Conservation (phyloP, 179 eudicot species). For the Pouteria campechiana region DNA sequence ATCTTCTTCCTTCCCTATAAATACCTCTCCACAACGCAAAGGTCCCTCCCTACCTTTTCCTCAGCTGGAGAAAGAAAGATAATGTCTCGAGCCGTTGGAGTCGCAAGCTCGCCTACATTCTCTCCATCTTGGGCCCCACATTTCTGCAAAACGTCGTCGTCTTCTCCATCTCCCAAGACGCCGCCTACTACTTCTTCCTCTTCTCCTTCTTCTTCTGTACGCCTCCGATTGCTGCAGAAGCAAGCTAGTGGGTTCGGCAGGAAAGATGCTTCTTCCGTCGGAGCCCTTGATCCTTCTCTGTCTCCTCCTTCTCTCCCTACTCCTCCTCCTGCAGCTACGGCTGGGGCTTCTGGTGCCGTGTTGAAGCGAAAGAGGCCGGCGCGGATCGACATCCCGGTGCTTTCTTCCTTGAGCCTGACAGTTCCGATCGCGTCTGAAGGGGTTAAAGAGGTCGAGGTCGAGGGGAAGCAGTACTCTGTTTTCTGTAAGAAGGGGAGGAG, state of each 20-base stretch:
- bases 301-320: too few relatives aligned
- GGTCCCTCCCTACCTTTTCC: background rate
- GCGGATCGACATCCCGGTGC: slow-evolving; percentile 29
- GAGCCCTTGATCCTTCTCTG: too few relatives aligned
- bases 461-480: slow-evolving; percentile 39
- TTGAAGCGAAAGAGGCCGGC: slow-evolving; percentile 51
- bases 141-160: slow-evolving; percentile 7
- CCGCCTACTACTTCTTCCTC: slow-evolving; percentile 1
- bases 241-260: slow-evolving; percentile 7
- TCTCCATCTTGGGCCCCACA: slow-evolving; percentile 19
- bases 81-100: slow-evolving; percentile 20
- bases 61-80: too few relatives aligned
- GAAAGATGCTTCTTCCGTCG: too few relatives aligned
- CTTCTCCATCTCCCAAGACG: background rate
- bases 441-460: slow-evolving; percentile 28
- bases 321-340: slow-evolving; percentile 1
- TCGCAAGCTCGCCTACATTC: slow-evolving; percentile 25
- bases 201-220: slow-evolving; percentile 3
- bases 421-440: slow-evolving; percentile 5
- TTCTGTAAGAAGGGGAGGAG: slow-evolving; percentile 45
- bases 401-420: slow-evolving; percentile 4
- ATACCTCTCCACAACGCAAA: background rate
- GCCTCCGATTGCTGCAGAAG: background rate
- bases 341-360: slow-evolving; percentile 5
- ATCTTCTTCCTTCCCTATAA: too few relatives aligned